phyloP scores from a whole-genome alignment of 176 grass and related monocot species.

The Zoysia japonica region DNA sequence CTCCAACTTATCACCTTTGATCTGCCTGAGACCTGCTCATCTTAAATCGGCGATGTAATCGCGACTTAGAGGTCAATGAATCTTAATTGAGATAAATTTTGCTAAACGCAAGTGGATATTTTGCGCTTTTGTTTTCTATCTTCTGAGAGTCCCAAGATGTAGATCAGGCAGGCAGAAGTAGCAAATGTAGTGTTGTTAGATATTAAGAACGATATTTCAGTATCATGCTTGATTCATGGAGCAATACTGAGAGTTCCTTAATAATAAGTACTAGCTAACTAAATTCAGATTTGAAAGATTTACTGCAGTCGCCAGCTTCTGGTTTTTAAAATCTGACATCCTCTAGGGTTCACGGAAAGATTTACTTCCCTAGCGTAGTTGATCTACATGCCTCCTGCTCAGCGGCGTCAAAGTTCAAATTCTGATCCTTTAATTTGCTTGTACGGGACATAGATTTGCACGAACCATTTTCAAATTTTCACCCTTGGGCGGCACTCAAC shows the following conservation, averaged over 20 bases:
- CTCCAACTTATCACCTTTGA: constrained; percentile 54
- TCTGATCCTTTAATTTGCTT: constrained; percentile 1
- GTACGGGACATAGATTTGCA: constrained; percentile 35
- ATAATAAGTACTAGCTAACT: no score
- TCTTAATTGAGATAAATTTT: background rate
- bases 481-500: constrained; percentile 14
- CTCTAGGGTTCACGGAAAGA: no score
- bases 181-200: background rate
- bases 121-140: background rate
- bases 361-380: background rate
- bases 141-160: background rate
- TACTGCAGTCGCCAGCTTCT: background rate
- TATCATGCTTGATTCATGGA: no score
- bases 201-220: no score
- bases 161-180: background rate
- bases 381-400: background rate
- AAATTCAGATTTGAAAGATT: no score
- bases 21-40: constrained; percentile 37
- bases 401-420: background rate
- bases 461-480: constrained; percentile 3
- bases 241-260: no score
- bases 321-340: background rate
- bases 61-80: constrained; percentile 25
- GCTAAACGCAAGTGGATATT: background rate
- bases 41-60: constrained; percentile 33